These are phyloP conservation scores for Aspergillus kassunensis DNA, from an alignment of 495 filamentous ascomycete species.

Conservation along the genomic window DNA sequence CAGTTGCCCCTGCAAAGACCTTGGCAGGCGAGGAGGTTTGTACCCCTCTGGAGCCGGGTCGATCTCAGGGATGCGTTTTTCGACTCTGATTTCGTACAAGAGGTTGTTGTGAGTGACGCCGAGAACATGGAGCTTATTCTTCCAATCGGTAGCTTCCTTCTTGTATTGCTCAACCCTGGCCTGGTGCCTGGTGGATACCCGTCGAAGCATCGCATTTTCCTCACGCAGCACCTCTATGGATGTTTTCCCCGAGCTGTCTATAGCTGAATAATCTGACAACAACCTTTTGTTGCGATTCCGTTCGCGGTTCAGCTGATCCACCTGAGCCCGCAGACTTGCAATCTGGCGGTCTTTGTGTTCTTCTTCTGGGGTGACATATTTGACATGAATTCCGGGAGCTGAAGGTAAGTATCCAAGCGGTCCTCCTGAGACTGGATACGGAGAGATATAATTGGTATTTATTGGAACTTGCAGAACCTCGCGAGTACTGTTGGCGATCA, in stretches of 20 bases:
- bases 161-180: conserved; percentile 19
- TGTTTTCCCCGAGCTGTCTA: conserved; percentile 23
- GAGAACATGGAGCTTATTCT: conserved; percentile 15
- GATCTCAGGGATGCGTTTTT: conserved; percentile 15
- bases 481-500: conserved; percentile 15
- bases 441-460: conserved; percentile 21
- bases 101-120: conserved; percentile 23
- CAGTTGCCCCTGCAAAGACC: neutral
- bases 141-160: conserved; percentile 21
- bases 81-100: conserved; percentile 20
- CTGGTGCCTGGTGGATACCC: conserved; percentile 18
- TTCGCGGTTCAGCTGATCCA: conserved; percentile 19
- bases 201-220: conserved; percentile 22
- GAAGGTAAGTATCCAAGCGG: conserved; percentile 27
- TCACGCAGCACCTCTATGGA: conserved; percentile 21
- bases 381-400: conserved; percentile 21
- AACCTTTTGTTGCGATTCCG: conserved; percentile 21
- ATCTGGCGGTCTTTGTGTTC: conserved; percentile 15
- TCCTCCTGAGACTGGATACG: conserved; percentile 24
- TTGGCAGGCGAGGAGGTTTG: conserved; percentile 14
- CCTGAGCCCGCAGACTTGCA: conserved; percentile 4
- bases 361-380: conserved; percentile 19
- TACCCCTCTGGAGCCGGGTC: conserved; percentile 16
- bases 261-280: conserved; percentile 11
- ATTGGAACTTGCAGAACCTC: conserved; percentile 17